A percentile compares a stretch with the other conserved stretches of the same genome.
phyloP scores from a whole-genome alignment of 208 protist species.

The Zelonia costaricensis region DNA sequence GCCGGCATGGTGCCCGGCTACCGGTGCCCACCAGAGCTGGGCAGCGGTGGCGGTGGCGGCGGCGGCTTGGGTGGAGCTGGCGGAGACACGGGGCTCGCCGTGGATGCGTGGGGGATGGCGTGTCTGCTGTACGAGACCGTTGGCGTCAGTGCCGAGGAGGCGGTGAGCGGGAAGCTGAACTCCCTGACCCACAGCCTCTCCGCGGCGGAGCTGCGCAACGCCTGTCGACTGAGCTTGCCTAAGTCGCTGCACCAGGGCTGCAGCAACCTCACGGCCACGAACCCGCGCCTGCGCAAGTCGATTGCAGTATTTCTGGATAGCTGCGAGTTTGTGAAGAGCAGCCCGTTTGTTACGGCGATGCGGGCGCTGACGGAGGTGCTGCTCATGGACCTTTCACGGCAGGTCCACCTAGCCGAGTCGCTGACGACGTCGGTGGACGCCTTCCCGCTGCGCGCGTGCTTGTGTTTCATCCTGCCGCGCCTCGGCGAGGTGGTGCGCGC shows the following conservation, averaged over 20 bases:
- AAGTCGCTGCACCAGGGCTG: slow-evolving; percentile 52
- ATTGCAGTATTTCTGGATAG: slow-evolving; percentile 49
- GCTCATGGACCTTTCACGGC: slow-evolving; percentile 57
- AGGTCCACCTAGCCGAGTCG: slow-evolving; percentile 59
- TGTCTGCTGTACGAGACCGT: slow-evolving; percentile 78
- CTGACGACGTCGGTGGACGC: slow-evolving; percentile 38
- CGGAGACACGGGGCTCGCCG: slow-evolving; percentile 22
- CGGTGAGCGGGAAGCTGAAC: slow-evolving; percentile 18
- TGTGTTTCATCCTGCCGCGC: slow-evolving; percentile 60
- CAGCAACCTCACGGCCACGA: slow-evolving; percentile 42
- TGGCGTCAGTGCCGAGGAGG: slow-evolving; percentile 28
- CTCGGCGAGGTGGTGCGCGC: slow-evolving; percentile 58
- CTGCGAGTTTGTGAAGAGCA: slow-evolving; percentile 60
- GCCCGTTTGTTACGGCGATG: slow-evolving; percentile 64
- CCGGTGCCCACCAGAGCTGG: slow-evolving; percentile 39
- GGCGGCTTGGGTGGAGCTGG: background rate
- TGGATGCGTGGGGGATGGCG: slow-evolving; percentile 84
- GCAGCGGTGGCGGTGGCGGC: background rate
- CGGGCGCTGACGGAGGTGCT: slow-evolving; percentile 62
- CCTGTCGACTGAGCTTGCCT: slow-evolving; percentile 42
- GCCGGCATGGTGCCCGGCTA: slow-evolving; percentile 35
- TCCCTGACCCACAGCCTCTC: slow-evolving; percentile 16
- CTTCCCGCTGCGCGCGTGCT: slow-evolving; percentile 66
- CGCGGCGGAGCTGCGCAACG: slow-evolving; percentile 25
- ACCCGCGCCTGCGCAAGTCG: slow-evolving; percentile 46